phyloP scores from a whole-genome alignment of 106 monocot genomes.

The Vanilla planifolia region DNA sequence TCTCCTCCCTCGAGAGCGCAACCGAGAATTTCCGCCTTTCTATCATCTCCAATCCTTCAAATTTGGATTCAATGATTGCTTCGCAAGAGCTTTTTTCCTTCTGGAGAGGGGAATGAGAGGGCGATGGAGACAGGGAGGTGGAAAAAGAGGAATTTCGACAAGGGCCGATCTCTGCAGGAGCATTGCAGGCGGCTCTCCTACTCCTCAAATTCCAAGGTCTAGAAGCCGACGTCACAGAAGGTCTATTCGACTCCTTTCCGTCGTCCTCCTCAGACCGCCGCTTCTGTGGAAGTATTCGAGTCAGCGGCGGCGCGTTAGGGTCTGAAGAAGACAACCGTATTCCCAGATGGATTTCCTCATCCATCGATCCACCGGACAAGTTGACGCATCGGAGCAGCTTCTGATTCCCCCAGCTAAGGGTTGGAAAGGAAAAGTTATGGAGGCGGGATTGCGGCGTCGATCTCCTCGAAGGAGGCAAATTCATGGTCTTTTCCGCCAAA shows the following conservation, averaged over 20 bases:
- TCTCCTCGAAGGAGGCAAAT: not conserved
- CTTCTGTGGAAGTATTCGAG: not conserved
- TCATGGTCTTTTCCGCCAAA: conserved; percentile 9
- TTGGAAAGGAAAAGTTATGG: conserved; percentile 25
- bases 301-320: not conserved
- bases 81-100: not conserved
- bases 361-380: not conserved
- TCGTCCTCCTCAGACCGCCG: not conserved
- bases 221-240: not conserved
- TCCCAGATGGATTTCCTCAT: not conserved
- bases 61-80: not conserved
- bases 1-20: conserved; percentile 71
- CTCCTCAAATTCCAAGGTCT: conserved; percentile 22
- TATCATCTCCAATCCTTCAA: conserved; percentile 32
- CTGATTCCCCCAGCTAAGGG: conserved; percentile 18
- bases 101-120: not conserved
- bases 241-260: conserved; percentile 1
- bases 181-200: conserved; percentile 15
- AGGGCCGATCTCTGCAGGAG: not conserved
- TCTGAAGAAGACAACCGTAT: not conserved
- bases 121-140: not conserved
- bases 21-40: conserved; percentile 74
- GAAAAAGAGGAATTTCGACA: conserved; percentile 1
- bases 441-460: conserved; percentile 7
- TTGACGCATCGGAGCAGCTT: conserved; percentile 23